These are phyloP conservation scores for Chimonanthus salicifolius DNA, from an alignment of 164 flowering plant species.

Conservation along the genomic window DNA sequence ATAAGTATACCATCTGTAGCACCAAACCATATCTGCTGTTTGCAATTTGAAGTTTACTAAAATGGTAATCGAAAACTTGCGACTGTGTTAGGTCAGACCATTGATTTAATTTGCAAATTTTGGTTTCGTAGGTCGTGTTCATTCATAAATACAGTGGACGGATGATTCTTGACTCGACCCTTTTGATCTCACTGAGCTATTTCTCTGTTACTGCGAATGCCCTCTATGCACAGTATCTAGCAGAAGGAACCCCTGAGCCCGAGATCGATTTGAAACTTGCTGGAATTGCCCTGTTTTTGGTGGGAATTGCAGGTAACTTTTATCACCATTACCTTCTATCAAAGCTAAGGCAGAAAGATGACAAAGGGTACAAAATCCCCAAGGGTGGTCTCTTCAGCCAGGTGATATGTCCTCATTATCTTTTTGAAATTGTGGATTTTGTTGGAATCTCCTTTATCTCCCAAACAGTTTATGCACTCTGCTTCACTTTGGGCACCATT, in stretches of 20 bases:
- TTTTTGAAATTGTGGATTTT: conserved; percentile 52
- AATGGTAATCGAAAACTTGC: too few species aligned
- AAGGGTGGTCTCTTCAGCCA: conserved; percentile 52
- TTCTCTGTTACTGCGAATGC: conserved; percentile 25
- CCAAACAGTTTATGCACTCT: conserved; percentile 41
- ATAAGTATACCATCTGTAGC: too few species aligned
- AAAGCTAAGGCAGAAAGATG: conserved; percentile 33
- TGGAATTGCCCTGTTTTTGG: conserved; percentile 40
- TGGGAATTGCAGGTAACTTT: conserved; percentile 61
- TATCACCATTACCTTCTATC: conserved; percentile 65
- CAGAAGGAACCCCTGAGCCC: conserved; percentile 33
- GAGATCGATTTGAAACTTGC: conserved; percentile 30
- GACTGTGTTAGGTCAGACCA: background rate
- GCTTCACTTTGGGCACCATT: conserved; percentile 30
- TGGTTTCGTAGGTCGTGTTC: conserved; percentile 42
- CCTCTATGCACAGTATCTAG: conserved; percentile 43
- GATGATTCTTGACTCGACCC: conserved; percentile 34
- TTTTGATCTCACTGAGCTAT: conserved; percentile 37
- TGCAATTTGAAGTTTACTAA: too few species aligned
- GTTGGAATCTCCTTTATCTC: conserved; percentile 54
- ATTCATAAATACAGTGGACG: conserved; percentile 64
- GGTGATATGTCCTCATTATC: conserved; percentile 73
- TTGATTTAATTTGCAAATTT: background rate
- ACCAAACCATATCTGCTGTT: too few species aligned
- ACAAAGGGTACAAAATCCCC: conserved; percentile 56